Evolutionary conservation across 164 flowering plant genomes (phyloP).

Genomic region (Amborella trichopoda): DNA sequence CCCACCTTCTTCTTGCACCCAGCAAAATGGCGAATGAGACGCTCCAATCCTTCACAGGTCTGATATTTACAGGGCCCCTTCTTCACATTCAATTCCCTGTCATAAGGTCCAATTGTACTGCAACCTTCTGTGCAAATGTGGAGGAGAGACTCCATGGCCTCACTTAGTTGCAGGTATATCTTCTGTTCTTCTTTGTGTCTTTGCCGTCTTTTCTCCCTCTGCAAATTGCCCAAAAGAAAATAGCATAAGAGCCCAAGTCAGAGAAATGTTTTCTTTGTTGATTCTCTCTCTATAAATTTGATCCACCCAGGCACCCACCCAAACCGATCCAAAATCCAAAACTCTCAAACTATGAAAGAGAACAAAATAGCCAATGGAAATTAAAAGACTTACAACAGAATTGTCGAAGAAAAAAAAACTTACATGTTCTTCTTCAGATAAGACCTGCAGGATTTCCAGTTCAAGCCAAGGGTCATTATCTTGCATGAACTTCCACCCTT

Average conservation of each 20-base stretch:
- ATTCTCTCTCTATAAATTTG: too few relatives aligned
- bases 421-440: slow-evolving; percentile 77
- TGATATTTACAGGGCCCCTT: slow-evolving; percentile 36
- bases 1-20: slow-evolving; percentile 49
- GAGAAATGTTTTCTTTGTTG: background rate
- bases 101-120: slow-evolving; percentile 60
- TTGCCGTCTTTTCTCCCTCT: slow-evolving; percentile 45
- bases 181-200: slow-evolving; percentile 34
- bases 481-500: slow-evolving; percentile 83
- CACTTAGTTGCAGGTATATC: slow-evolving; percentile 61
- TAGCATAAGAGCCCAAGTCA: background rate
- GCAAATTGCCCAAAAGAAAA: slow-evolving; percentile 6
- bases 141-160: slow-evolving; percentile 86
- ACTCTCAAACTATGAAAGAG: background rate
- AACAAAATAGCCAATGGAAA: background rate
- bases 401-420: background rate
- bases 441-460: slow-evolving; percentile 70
- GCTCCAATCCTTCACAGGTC: slow-evolving; percentile 74
- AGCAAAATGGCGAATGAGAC: slow-evolving; percentile 60
- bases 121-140: slow-evolving; percentile 95
- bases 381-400: too few relatives aligned
- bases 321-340: too few relatives aligned
- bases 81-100: slow-evolving; percentile 26
- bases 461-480: slow-evolving; percentile 75
- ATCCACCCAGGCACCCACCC: too few relatives aligned